Conservation (phyloP, 768 basidiomycete genomes). For the Lactarius sp. region DNA sequence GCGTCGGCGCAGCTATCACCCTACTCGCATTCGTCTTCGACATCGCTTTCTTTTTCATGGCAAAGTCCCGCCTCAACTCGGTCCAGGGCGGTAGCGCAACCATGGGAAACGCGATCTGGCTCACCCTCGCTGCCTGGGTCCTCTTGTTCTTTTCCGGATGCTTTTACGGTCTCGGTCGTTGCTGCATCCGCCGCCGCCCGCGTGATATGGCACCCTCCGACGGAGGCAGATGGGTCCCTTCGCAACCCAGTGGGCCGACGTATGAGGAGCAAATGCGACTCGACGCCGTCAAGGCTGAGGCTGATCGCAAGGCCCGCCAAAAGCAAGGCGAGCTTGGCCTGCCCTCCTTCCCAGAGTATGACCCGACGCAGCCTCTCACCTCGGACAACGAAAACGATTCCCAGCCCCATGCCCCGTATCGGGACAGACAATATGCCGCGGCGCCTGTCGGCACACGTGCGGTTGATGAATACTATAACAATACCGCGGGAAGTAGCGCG, state of each 20-base stretch:
- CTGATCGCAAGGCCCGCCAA: constrained; percentile 71
- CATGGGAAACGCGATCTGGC: constrained; percentile 88
- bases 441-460: constrained; percentile 61
- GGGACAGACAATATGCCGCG: constrained; percentile 56
- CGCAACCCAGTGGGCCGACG: constrained; percentile 30
- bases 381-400: constrained; percentile 48
- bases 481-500: constrained; percentile 35
- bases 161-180: constrained; percentile 78
- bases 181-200: constrained; percentile 65
- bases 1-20: constrained; percentile 72
- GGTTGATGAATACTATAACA: constrained; percentile 68
- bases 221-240: constrained; percentile 20
- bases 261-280: constrained; percentile 68
- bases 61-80: constrained; percentile 74
- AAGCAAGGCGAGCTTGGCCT: constrained; percentile 58
- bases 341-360: constrained; percentile 69
- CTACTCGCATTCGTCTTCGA: constrained; percentile 92
- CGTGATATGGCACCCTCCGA: constrained; percentile 34
- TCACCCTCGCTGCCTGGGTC: constrained; percentile 82
- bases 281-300: constrained; percentile 83
- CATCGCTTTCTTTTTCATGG: constrained; percentile 84
- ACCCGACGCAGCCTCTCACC: constrained; percentile 57
- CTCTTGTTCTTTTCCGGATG: constrained; percentile 89
- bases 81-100: constrained; percentile 68
- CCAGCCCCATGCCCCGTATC: constrained; percentile 22